Evolutionary conservation across 305 asterid species (phyloP).

Genomic region (Withania somnifera): DNA sequence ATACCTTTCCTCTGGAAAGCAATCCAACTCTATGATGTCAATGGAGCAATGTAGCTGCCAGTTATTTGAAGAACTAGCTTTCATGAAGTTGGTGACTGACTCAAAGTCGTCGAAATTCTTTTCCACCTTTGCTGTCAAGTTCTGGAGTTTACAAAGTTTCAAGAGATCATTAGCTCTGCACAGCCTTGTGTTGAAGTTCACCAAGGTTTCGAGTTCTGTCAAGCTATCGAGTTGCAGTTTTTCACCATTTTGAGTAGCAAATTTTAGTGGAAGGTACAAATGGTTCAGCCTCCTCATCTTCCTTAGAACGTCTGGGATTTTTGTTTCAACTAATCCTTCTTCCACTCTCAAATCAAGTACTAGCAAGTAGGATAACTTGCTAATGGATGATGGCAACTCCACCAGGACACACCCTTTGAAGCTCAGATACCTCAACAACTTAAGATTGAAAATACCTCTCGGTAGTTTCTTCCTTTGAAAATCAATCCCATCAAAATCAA

Average conservation of each 20-base stretch:
- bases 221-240: neutral
- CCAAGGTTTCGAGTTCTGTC: neutral
- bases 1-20: neutral
- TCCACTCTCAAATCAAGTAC: slow-evolving; percentile 14
- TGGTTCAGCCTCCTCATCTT: slow-evolving; percentile 3
- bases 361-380: slow-evolving; percentile 9
- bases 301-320: slow-evolving; percentile 9
- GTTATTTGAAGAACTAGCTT: neutral
- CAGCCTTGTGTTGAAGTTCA: neutral
- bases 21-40: neutral
- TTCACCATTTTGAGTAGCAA: neutral
- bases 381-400: slow-evolving; percentile 1
- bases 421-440: slow-evolving; percentile 15
- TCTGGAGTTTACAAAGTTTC: neutral
- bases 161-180: neutral
- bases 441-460: neutral
- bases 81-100: neutral
- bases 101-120: neutral
- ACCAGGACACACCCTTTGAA: slow-evolving; percentile 10
- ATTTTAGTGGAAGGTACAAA: slow-evolving; percentile 16
- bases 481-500: slow-evolving; percentile 17
- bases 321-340: neutral
- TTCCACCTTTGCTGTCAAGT: neutral
- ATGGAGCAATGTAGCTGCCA: neutral
- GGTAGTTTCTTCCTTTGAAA: neutral